A percentile compares a stretch with the other conserved stretches of the same genome.
These are phyloP conservation scores for barrel medic (Medicago truncatula) DNA, from an alignment of 306 rosid species.

Conservation along the genomic window MtrunA17r5.0-ANR NC_053044.1:49501001-49501500, in stretches of 20 bases:
- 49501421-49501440: too few species aligned
- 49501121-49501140: slow-evolving; percentile 33
- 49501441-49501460: too few species aligned
- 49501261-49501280: slow-evolving; percentile 18
- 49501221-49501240: slow-evolving; percentile 41
- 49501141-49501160: slow-evolving; percentile 24
- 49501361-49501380: too few species aligned
- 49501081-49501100: neutral
- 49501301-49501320: too few species aligned
- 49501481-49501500: too few species aligned
- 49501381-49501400: too few species aligned
- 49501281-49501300: too few species aligned
- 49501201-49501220: slow-evolving; percentile 5
- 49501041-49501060: neutral
- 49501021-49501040: slow-evolving; percentile 28
- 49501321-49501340: too few species aligned
- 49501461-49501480: too few species aligned
- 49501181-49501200: neutral
- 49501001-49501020: slow-evolving; percentile 26
- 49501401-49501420: too few species aligned
- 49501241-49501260: slow-evolving; percentile 1
- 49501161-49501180: neutral
- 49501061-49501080: neutral
- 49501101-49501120: slow-evolving; percentile 15
- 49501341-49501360: too few species aligned